Evolutionary conservation across 495 filamentous ascomycete genomes (phyloP).

Genomic region (Coniosporium apollinis): DNA sequence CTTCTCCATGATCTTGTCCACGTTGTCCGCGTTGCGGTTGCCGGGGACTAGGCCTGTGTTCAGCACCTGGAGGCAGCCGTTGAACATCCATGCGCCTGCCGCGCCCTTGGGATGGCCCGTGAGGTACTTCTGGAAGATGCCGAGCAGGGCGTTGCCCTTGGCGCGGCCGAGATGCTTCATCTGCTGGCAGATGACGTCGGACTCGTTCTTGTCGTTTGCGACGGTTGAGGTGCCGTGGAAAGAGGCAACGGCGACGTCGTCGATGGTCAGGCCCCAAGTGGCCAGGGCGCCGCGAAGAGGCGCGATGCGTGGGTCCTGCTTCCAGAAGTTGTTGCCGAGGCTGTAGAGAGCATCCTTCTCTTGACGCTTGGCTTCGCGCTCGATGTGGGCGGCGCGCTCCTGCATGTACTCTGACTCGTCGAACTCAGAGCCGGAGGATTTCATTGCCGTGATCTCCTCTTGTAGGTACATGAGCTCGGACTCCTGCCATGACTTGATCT

Average conservation of each 20-base stretch:
- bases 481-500: constrained; percentile 93
- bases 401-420: constrained; percentile 71
- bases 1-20: constrained; percentile 88
- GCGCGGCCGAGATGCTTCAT: constrained; percentile 82
- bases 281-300: constrained; percentile 87
- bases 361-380: constrained; percentile 75
- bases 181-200: constrained; percentile 92
- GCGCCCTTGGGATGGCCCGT: constrained; percentile 99
- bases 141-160: constrained; percentile 90
- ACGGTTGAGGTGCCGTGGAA: constrained; percentile 99
- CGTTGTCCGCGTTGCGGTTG: constrained; percentile 95
- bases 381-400: constrained; percentile 71
- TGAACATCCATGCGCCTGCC: constrained; percentile 99
- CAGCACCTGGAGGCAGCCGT: constrained; percentile 87
- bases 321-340: constrained; percentile 97
- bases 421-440: constrained; percentile 53
- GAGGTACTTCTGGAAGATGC: constrained; percentile 99
- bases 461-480: constrained; percentile 84
- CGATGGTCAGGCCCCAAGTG: constrained; percentile 94
- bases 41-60: constrained; percentile 88
- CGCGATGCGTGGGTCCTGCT: constrained; percentile 79
- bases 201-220: constrained; percentile 99
- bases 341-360: constrained; percentile 81
- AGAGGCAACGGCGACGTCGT: constrained; percentile 85
- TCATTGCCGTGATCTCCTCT: constrained; percentile 81